Evolutionary conservation across 768 basidiomycete genomes (phyloP).

Genomic region (Coprinopsis cinerea): DNA sequence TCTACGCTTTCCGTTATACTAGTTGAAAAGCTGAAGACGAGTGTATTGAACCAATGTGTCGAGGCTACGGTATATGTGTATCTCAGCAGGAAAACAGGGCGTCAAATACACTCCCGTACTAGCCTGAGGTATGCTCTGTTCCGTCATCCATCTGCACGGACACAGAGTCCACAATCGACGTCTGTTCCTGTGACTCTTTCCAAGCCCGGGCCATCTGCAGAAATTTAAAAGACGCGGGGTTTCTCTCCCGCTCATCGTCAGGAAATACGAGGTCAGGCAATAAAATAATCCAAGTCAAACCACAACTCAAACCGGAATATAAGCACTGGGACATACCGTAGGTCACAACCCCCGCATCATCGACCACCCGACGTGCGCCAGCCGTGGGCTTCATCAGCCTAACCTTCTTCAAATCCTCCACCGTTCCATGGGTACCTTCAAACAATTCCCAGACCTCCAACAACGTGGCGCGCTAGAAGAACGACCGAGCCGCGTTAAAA

Average conservation of each 20-base stretch:
- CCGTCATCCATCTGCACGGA: too few species aligned
- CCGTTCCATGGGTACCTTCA: not conserved
- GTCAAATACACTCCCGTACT: too few species aligned
- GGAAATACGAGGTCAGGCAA: not conserved
- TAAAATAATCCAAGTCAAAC: too few species aligned
- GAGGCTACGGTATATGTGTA: too few species aligned
- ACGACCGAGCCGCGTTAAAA: not conserved
- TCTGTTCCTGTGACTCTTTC: slow-evolving; percentile 63
- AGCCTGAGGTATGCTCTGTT: too few species aligned
- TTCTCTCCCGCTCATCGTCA: slow-evolving; percentile 20
- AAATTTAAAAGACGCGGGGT: slow-evolving; percentile 91
- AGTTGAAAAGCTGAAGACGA: too few species aligned
- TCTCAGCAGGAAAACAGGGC: too few species aligned
- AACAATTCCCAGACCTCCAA: not conserved
- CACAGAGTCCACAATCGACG: too few species aligned
- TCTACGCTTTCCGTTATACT: too few species aligned
- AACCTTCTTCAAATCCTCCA: not conserved
- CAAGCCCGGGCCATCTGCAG: slow-evolving; percentile 90
- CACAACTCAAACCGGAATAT: too few species aligned
- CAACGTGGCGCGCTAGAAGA: not conserved
- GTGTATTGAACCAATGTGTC: too few species aligned
- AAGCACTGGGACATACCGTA: too few species aligned
- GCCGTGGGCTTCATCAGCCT: not conserved
- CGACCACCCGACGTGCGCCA: not conserved
- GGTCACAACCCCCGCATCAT: not conserved